These are phyloP conservation scores for Cyamopsis tetragonoloba DNA, from an alignment of 306 rosid species.

Conservation along the genomic window DNA sequence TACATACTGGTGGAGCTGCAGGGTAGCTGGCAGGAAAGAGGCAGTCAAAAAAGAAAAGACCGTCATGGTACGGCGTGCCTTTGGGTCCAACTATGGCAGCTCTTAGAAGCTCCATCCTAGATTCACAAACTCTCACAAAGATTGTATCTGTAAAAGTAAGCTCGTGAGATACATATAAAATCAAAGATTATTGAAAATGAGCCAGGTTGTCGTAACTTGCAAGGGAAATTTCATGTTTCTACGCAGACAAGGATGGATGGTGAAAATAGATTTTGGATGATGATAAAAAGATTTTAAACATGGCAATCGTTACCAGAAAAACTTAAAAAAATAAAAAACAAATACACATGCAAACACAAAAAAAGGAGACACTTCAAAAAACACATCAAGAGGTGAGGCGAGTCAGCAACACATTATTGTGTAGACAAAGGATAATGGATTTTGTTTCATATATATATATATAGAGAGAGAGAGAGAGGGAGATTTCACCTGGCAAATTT, in stretches of 20 bases:
- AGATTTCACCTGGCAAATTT: slow-evolving; percentile 62
- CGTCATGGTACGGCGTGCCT: slow-evolving; percentile 87
- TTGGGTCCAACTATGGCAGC: slow-evolving; percentile 71
- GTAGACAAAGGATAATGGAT: background rate
- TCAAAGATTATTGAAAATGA: slow-evolving; percentile 14
- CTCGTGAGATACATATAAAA: slow-evolving; percentile 18
- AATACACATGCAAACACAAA: too few relatives aligned
- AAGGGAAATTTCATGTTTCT: slow-evolving; percentile 9
- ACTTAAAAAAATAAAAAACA: too few relatives aligned
- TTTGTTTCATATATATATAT: too few relatives aligned
- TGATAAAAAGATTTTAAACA: background rate
- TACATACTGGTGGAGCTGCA: slow-evolving; percentile 62
- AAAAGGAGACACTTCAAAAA: background rate
- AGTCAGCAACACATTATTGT: background rate
- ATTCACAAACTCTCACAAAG: slow-evolving; percentile 69
- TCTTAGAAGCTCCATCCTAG: slow-evolving; percentile 75
- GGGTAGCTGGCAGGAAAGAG: slow-evolving; percentile 61
- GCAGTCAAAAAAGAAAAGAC: slow-evolving; percentile 81
- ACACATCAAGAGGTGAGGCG: background rate
- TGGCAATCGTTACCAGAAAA: background rate
- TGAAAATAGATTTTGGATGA: background rate
- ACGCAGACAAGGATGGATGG: background rate
- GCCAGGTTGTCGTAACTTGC: background rate
- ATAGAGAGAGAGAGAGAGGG: background rate
- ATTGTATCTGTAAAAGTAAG: slow-evolving; percentile 51